Base-by-base conservation (phyloP, 1,284 basidiomycete genomes). In the Porodaedalea pini region DNA sequence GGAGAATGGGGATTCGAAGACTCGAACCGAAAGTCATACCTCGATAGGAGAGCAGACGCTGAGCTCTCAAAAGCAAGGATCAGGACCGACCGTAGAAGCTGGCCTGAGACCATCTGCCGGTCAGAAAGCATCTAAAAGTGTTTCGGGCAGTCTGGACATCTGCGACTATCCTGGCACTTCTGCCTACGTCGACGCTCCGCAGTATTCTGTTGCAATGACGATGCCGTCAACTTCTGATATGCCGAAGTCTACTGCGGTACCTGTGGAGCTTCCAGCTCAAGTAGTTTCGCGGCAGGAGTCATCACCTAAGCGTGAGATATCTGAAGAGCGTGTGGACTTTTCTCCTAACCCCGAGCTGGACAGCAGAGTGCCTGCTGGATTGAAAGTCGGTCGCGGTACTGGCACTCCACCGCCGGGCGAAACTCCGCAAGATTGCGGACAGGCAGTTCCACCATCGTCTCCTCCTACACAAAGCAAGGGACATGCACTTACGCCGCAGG, bases 401-500 rank as follows among this genome's bases (percentile, higher is more conserved):
- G 48, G 62, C 10, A 43, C 43, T 25, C 52, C 40, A 8, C 27
- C 45, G 10, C 40, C 31, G 11, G 13, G 21, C 25, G 27, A 27
- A 27, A 19, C 44, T 13, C 55, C 10, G 54, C 34, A 41, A 31
- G 41, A 36, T 10, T 27, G 8, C 55, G 67, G 68, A 36, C 66
- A 65, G 3, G 74, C 15, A 44, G 62, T 5, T 44, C 59, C 2
- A 58, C 37, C 43, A 27, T 50, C 40, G 5, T 29, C 45, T 11
- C 40, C 31, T 7, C n/a, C 40, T 21, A 17, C 40, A 19, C n/a
- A 17, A 19, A 25, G 21, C 25, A 45, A 27, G n/a, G 44, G n/a
- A 11, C 44, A 23, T 10, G 19, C 27, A 5, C 21, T 8, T 45
- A 19, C 44, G 11, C 55, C 10, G 54, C 34, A 41, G 21, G 19